Evolutionary conservation across 2,329 filamentous ascomycete species (phyloP).

Genomic region (Fusarium austroafricanum): DNA sequence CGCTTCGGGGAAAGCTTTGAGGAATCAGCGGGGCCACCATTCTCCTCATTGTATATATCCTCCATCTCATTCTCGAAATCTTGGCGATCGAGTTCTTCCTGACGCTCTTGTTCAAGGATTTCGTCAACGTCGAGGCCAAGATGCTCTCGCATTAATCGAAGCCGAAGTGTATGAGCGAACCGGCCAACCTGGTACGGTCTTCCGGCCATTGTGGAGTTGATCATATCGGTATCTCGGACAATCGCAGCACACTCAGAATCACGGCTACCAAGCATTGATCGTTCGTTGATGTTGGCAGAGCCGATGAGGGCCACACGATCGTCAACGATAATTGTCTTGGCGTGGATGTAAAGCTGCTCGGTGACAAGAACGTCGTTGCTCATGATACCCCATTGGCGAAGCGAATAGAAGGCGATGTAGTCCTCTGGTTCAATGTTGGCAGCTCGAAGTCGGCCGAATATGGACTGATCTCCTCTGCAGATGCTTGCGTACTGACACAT

Average conservation of each 20-base stretch:
- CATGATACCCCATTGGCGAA: conserved; percentile 93
- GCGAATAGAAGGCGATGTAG: conserved; percentile 93
- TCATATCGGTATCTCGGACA: conserved; percentile 92
- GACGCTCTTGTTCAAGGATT: conserved; percentile 81
- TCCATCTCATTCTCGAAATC: conserved; percentile 70
- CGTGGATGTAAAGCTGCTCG: conserved; percentile 97
- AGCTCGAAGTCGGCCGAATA: conserved; percentile 86
- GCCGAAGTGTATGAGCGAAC: conserved; percentile 91
- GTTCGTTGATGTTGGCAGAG: conserved; percentile 98
- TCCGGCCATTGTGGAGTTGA: conserved; percentile 91
- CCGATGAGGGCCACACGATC: conserved; percentile 94
- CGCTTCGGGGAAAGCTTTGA: conserved; percentile 51
- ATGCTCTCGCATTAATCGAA: conserved; percentile 96
- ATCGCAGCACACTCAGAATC: conserved; percentile 94
- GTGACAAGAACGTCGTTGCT: conserved; percentile 87
- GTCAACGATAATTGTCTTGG: conserved; percentile 96
- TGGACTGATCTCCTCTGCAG: conserved; percentile 89
- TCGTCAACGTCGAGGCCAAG: conserved; percentile 95
- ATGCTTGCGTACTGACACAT: conserved; percentile 98
- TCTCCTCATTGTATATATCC: conserved; percentile 68
- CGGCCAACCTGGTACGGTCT: conserved; percentile 89
- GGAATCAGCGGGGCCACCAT: conserved; percentile 42
- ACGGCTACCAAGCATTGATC: conserved; percentile 90
- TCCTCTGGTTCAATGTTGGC: conserved; percentile 91
- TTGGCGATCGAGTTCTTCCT: conserved; percentile 71